Evolutionary conservation across 2,329 filamentous ascomycete species (phyloP).

Genomic region (Aspergillus carbonarius): DNA sequence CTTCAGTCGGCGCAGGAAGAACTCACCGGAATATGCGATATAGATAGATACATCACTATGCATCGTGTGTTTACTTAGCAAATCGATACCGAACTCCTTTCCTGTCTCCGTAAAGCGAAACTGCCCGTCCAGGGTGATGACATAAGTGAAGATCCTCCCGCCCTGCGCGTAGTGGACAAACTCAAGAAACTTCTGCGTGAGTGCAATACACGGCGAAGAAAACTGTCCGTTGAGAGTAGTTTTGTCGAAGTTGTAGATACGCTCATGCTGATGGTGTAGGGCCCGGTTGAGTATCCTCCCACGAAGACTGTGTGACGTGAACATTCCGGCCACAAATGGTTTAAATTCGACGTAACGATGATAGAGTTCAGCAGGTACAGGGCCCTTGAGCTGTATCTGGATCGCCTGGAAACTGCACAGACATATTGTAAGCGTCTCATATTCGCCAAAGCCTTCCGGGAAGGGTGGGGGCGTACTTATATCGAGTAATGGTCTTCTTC

Average conservation of each 20-base stretch:
- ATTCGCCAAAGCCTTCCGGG: background rate
- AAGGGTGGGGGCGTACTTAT: conserved; percentile 60
- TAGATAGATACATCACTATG: conserved; percentile 90
- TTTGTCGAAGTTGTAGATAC: conserved; percentile 84
- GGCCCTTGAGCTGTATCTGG: conserved; percentile 82
- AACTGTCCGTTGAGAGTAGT: conserved; percentile 72
- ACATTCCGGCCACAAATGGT: conserved; percentile 87
- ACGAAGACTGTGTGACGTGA: conserved; percentile 71
- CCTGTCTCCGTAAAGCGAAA: conserved; percentile 93
- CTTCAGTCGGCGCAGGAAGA: conserved; percentile 74
- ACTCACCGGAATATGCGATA: conserved; percentile 89
- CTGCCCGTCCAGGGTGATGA: conserved; percentile 81
- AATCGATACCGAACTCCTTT: conserved; percentile 90
- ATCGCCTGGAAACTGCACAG: conserved; percentile 78
- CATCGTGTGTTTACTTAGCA: conserved; percentile 95
- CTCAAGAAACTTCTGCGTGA: conserved; percentile 77
- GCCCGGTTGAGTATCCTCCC: conserved; percentile 80
- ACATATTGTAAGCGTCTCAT: conserved; percentile 7
- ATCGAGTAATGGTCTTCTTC: conserved; percentile 62
- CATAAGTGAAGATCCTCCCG: conserved; percentile 85
- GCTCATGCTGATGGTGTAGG: conserved; percentile 83
- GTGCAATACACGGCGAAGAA: conserved; percentile 64
- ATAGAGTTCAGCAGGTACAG: conserved; percentile 76
- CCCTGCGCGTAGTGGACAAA: conserved; percentile 85
- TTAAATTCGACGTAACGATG: conserved; percentile 93